phyloP scores from a whole-genome alignment of 2,329 filamentous ascomycete species.

The Phyllosticta ampelicida region DNA sequence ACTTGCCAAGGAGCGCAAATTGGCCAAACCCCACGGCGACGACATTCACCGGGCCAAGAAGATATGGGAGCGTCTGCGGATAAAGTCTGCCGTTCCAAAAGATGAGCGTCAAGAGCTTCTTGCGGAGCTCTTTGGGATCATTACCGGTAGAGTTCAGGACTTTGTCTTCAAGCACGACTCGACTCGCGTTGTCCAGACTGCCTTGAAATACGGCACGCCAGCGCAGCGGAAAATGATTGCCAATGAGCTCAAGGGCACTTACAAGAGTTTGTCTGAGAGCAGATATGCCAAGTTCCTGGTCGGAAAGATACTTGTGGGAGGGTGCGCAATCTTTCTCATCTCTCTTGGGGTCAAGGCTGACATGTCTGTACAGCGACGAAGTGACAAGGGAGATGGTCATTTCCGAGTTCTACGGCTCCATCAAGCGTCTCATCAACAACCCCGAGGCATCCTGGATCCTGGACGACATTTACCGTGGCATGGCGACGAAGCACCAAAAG shows the following conservation, averaged over 20 bases:
- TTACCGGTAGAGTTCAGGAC: slow-evolving; percentile 83
- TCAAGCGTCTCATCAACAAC: slow-evolving; percentile 89
- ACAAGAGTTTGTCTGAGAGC: slow-evolving; percentile 78
- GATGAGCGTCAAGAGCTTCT: slow-evolving; percentile 83
- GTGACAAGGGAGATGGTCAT: slow-evolving; percentile 84
- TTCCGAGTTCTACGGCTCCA: slow-evolving; percentile 88
- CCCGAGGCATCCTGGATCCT: slow-evolving; percentile 95
- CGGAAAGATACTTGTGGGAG: slow-evolving; percentile 89
- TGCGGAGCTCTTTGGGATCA: slow-evolving; percentile 79
- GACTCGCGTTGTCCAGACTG: slow-evolving; percentile 91
- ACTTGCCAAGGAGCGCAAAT: slow-evolving; percentile 77
- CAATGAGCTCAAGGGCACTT: slow-evolving; percentile 72
- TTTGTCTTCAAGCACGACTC: slow-evolving; percentile 98
- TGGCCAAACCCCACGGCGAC: slow-evolving; percentile 86
- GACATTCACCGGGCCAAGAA: slow-evolving; percentile 84
- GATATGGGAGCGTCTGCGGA: slow-evolving; percentile 85
- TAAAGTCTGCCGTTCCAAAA: slow-evolving; percentile 85
- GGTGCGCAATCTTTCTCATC: slow-evolving; percentile 14
- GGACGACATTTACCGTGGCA: slow-evolving; percentile 87
- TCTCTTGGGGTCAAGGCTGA: not conserved
- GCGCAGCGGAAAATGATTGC: slow-evolving; percentile 82
- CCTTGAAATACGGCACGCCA: slow-evolving; percentile 84
- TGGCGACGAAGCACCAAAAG: slow-evolving; percentile 79
- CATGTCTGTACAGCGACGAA: slow-evolving; percentile 45
- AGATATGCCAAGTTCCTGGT: slow-evolving; percentile 97